Percentiles rank a stretch among this genome's conserved stretches.
phyloP scores from a whole-genome alignment of 495 filamentous ascomycete species.

The Cryomyces antarcticus region DNA sequence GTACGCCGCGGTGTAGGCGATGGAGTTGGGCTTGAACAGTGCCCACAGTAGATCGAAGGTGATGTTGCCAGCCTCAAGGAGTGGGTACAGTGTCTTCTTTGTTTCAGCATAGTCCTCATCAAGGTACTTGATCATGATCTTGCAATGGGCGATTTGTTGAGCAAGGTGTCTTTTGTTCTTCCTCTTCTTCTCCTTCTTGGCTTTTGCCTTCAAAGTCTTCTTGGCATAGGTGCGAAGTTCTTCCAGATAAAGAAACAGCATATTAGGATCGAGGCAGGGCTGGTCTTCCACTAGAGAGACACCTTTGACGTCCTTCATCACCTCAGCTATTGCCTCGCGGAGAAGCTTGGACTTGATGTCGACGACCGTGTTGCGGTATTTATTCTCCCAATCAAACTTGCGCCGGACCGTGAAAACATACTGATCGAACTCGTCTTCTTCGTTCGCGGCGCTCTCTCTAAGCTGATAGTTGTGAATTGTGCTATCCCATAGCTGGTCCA shows the following conservation, averaged over 20 bases:
- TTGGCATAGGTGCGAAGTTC: constrained; percentile 41
- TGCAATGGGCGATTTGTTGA: constrained; percentile 41
- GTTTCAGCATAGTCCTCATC: constrained; percentile 61
- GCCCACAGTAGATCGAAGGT: constrained; percentile 86
- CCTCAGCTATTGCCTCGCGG: constrained; percentile 47
- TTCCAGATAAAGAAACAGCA: constrained; percentile 74
- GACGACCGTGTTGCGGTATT: constrained; percentile 56
- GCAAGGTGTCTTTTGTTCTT: constrained; percentile 38
- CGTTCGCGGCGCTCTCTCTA: constrained; percentile 57
- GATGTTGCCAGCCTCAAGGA: constrained; percentile 67
- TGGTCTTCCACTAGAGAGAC: constrained; percentile 65
- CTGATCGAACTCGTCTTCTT: constrained; percentile 60
- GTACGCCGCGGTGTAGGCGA: constrained; percentile 66
- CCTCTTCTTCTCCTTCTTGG: constrained; percentile 40
- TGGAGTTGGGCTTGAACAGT: constrained; percentile 74
- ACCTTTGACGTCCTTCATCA: constrained; percentile 68
- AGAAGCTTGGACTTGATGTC: constrained; percentile 75
- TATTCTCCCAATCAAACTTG: constrained; percentile 75
- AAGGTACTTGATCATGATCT: constrained; percentile 60
- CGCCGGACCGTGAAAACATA: constrained; percentile 76
- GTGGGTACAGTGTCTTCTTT: constrained; percentile 65
- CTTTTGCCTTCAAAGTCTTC: constrained; percentile 45
- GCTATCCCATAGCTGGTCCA: constrained; percentile 45
- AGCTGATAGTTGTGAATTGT: constrained; percentile 68
- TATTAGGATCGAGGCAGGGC: constrained; percentile 54